Conservation (phyloP, 176 grass and related monocot genomes). For the Poa pratensis region DNA sequence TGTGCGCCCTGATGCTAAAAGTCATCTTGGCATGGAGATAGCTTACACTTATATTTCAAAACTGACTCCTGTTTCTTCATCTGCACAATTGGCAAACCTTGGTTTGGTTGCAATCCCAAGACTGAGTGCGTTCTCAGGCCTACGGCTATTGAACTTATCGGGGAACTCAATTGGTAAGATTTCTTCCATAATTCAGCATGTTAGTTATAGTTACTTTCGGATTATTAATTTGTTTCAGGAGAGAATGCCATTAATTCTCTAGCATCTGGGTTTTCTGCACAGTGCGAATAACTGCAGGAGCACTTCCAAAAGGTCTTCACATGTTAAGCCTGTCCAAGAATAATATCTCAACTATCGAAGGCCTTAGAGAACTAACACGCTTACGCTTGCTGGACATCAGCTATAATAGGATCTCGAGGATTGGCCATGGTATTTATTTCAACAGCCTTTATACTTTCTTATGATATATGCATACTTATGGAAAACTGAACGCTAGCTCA, state of each 20-base stretch:
- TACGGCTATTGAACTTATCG: constrained; percentile 78
- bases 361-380: constrained; percentile 85
- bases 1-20: constrained; percentile 57
- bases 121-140: constrained; percentile 69
- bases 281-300: constrained; percentile 84
- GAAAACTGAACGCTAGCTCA: neutral
- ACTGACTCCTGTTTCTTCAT: constrained; percentile 73
- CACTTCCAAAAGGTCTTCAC: constrained; percentile 92
- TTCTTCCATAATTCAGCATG: constrained; percentile 16
- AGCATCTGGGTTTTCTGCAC: constrained; percentile 41
- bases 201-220: constrained; percentile 3
- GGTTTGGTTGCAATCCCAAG: constrained; percentile 76
- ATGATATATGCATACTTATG: neutral
- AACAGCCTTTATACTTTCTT: constrained; percentile 34
- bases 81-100: constrained; percentile 71
- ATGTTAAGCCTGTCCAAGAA: constrained; percentile 95
- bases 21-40: constrained; percentile 78
- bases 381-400: constrained; percentile 84
- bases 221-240: constrained; percentile 33
- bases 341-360: constrained; percentile 87
- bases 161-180: constrained; percentile 82
- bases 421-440: constrained; percentile 80
- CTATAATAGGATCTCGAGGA: constrained; percentile 86
- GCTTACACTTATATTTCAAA: constrained; percentile 94
- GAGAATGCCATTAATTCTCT: constrained; percentile 20